A percentile compares a stretch with the other conserved stretches of the same genome.
These are phyloP conservation scores for Fusarium nanum DNA, from an alignment of 2,329 filamentous ascomycete genomes.

Conservation along the genomic window DNA sequence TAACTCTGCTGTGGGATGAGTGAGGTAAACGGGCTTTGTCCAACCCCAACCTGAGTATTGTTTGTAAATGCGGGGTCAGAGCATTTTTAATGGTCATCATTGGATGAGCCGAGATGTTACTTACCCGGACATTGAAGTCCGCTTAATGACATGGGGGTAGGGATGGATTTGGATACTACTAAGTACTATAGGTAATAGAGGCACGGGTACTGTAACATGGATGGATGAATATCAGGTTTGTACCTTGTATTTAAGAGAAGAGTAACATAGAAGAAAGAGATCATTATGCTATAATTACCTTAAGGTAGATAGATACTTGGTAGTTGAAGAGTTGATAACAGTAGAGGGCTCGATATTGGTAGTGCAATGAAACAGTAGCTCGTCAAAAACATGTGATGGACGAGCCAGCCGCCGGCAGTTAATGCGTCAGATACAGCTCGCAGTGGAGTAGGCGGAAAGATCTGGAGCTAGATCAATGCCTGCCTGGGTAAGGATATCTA, in stretches of 20 bases:
- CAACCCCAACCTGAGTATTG: slow-evolving; percentile 22
- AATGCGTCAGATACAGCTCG: background rate
- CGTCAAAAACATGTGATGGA: slow-evolving; percentile 2
- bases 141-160: slow-evolving; percentile 23
- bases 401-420: slow-evolving; percentile 1
- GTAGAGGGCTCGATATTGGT: background rate
- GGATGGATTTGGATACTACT: background rate
- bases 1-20: slow-evolving; percentile 5
- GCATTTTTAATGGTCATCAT: slow-evolving; percentile 24
- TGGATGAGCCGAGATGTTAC: slow-evolving; percentile 22
- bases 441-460: background rate
- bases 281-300: background rate
- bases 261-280: background rate
- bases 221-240: background rate
- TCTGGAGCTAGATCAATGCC: background rate
- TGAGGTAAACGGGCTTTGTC: slow-evolving; percentile 37
- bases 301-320: background rate
- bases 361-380: slow-evolving; percentile 2
- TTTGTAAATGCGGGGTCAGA: slow-evolving; percentile 34
- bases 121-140: slow-evolving; percentile 45
- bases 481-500: background rate
- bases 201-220: background rate
- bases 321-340: background rate
- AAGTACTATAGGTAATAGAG: background rate
- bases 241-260: background rate